Conservation (phyloP, 345 rosid genomes). For the Salix viminalis region DNA sequence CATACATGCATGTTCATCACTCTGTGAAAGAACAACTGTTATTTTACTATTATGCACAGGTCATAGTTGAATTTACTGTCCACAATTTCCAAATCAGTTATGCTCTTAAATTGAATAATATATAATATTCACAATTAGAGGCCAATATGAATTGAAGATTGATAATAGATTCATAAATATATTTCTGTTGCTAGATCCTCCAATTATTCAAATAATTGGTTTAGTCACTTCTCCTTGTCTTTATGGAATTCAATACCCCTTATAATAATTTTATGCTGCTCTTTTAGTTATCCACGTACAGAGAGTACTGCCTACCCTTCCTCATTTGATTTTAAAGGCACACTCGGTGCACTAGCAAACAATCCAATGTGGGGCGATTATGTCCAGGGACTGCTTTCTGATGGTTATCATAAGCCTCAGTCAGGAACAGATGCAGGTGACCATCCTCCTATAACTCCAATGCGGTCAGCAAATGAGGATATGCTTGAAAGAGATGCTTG, state of each 20-base stretch:
- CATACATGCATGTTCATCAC: too few relatives aligned
- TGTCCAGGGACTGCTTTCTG: constrained; percentile 55
- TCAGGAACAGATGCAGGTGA: constrained; percentile 92
- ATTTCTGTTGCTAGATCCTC: too few relatives aligned
- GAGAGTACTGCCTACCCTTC: constrained; percentile 97
- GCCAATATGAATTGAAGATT: too few relatives aligned
- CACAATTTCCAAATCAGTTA: too few relatives aligned
- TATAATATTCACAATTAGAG: too few relatives aligned
- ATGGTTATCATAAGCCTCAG: constrained; percentile 62
- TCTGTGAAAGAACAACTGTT: too few relatives aligned
- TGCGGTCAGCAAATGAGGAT: constrained; percentile 69
- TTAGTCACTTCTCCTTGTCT: neutral
- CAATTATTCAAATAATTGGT: too few relatives aligned
- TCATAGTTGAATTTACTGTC: too few relatives aligned
- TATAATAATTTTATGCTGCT: constrained; percentile 11
- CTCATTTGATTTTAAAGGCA: constrained; percentile 78
- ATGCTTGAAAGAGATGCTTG: constrained; percentile 78
- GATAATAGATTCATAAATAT: too few relatives aligned
- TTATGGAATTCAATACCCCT: constrained; percentile 1
- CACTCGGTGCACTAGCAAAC: constrained; percentile 57
- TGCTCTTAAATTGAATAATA: too few relatives aligned
- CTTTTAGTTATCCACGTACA: constrained; percentile 81
- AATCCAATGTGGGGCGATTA: constrained; percentile 56
- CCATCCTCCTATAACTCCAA: constrained; percentile 97
- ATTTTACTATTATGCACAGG: too few relatives aligned